phyloP scores from a whole-genome alignment of 2,329 filamentous ascomycete genomes.

The Emergomyces orientalis region DNA sequence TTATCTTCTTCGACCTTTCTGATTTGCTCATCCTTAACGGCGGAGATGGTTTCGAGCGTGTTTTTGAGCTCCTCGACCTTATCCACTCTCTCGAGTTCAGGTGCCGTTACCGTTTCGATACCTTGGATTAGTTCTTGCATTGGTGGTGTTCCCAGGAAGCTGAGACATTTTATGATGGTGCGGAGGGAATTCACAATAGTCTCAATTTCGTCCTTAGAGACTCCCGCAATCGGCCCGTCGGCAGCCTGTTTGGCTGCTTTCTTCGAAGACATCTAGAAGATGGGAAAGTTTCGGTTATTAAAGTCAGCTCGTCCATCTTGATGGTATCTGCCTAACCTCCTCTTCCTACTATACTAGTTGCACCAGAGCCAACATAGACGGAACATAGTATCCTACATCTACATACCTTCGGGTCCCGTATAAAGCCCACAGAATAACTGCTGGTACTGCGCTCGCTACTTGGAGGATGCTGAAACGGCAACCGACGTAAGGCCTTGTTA shows the following conservation, averaged over 20 bases:
- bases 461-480: not conserved
- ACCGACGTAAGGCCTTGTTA: not conserved
- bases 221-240: not conserved
- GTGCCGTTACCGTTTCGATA: not conserved
- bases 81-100: not conserved
- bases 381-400: not conserved
- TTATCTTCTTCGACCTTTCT: not conserved
- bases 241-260: not conserved
- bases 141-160: not conserved
- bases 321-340: not conserved
- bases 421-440: not conserved
- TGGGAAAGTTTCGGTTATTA: not conserved
- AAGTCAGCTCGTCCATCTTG: not conserved
- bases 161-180: not conserved
- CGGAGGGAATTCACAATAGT: not conserved
- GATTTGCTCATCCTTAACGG: not conserved
- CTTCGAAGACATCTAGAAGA: not conserved
- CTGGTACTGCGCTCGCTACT: not conserved
- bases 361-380: not conserved
- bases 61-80: not conserved
- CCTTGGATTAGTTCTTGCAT: not conserved
- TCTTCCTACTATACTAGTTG: not conserved
- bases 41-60: not conserved
- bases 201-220: not conserved
- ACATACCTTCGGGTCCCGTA: not conserved